phyloP scores from a whole-genome alignment of 139 green algal genomes.

The Chara braunii region DNA sequence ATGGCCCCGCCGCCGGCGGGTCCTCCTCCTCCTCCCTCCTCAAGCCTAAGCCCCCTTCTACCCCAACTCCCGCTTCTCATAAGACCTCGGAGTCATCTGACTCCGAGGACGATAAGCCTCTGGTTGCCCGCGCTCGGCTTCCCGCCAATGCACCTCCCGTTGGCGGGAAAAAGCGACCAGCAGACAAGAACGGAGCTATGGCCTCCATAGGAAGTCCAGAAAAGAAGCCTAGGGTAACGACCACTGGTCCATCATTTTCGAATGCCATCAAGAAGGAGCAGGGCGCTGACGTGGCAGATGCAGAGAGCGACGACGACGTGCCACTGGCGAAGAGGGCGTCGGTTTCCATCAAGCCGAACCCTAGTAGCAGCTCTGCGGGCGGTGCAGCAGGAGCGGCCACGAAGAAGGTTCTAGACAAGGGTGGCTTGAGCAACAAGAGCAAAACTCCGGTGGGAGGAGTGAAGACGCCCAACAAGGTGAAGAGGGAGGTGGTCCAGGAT shows the following conservation, averaged over 20 bases:
- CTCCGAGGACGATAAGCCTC: neutral
- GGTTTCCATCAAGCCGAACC: conserved; percentile 2
- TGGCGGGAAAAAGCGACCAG: conserved; percentile 11
- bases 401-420: neutral
- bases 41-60: neutral
- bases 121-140: neutral
- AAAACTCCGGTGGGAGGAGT: neutral
- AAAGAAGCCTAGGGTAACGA: conserved; percentile 4
- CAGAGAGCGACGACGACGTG: conserved; percentile 14
- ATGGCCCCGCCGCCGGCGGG: neutral
- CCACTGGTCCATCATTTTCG: neutral
- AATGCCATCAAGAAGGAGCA: neutral
- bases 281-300: neutral
- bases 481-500: conserved; percentile 1
- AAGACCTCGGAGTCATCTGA: neutral
- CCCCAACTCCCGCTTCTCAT: neutral
- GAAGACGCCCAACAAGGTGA: neutral
- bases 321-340: conserved; percentile 2
- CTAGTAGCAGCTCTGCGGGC: neutral
- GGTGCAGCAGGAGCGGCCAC: neutral
- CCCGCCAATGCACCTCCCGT: neutral
- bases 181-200: neutral
- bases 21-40: neutral
- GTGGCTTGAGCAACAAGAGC: no score
- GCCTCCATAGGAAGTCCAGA: neutral